Conservation (phyloP, 2,329 filamentous ascomycete genomes). For the Dryadomyces quercivorus region DNA sequence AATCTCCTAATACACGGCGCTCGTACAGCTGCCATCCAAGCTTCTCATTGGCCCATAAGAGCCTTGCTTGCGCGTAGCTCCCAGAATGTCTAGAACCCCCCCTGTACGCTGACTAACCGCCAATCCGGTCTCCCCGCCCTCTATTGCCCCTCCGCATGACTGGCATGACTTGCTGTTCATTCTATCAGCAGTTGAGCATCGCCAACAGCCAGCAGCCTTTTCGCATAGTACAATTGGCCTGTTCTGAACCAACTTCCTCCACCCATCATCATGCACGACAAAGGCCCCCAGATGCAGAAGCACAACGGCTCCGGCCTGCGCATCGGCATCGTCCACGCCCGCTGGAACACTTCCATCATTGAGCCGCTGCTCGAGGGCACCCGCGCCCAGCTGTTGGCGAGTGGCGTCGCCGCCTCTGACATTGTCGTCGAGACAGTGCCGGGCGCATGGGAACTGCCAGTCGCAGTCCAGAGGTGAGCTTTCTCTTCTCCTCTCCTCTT, state of each 20-base stretch:
- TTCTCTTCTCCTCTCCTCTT: neutral
- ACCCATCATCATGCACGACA: slow-evolving; percentile 30
- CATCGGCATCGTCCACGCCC: slow-evolving; percentile 88
- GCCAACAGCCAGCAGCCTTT: no score
- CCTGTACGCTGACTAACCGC: neutral
- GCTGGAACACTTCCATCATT: slow-evolving; percentile 89
- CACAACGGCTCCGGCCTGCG: slow-evolving; percentile 64
- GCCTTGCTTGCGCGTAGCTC: neutral
- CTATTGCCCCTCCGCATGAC: neutral
- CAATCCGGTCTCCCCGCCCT: neutral
- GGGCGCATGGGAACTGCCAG: slow-evolving; percentile 87
- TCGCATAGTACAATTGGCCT: no score
- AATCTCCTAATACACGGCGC: neutral
- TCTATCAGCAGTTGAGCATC: no score
- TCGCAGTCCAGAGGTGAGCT: slow-evolving; percentile 69
- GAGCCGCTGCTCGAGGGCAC: slow-evolving; percentile 71
- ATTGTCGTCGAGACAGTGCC: slow-evolving; percentile 85
- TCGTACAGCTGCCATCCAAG: neutral
- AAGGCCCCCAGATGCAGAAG: slow-evolving; percentile 43
- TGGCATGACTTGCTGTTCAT: neutral
- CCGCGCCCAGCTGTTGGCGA: slow-evolving; percentile 61
- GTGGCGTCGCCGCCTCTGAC: slow-evolving; percentile 77
- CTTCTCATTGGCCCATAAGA: neutral
- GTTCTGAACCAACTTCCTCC: neutral
- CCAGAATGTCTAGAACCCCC: neutral